Conservation (phyloP, 1,284 basidiomycete species). For the Athelia sp. region DNA sequence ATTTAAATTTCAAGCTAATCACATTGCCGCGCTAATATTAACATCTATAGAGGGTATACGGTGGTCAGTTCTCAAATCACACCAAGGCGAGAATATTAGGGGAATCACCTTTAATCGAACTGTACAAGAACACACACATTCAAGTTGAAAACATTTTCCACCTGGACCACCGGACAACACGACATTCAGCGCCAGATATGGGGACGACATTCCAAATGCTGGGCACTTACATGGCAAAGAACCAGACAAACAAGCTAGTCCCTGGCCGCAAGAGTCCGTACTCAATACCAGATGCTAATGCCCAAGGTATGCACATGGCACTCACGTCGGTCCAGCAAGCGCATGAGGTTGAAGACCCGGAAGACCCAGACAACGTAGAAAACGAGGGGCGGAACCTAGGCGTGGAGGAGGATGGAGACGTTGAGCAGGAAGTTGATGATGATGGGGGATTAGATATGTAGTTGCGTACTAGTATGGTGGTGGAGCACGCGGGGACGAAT, state of each 20-base stretch:
- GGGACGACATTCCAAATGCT: conserved; percentile 15
- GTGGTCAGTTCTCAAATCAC: conserved; percentile 19
- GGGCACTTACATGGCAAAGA: not conserved
- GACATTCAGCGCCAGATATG: conserved; percentile 23
- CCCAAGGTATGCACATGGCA: not conserved
- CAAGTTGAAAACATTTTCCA: conserved; percentile 23
- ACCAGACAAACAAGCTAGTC: not conserved
- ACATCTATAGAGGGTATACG: not conserved
- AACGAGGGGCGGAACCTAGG: not conserved
- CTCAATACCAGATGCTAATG: not conserved
- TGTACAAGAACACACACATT: conserved; percentile 16
- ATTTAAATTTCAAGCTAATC: not conserved
- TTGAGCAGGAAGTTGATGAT: too few species aligned
- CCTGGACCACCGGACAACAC: conserved; percentile 17
- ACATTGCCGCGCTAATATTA: not conserved
- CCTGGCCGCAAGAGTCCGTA: not conserved
- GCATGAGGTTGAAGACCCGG: not conserved
- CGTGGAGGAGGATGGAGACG: too few species aligned
- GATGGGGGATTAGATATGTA: too few species aligned
- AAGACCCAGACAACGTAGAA: not conserved
- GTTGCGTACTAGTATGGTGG: not conserved
- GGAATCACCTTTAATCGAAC: conserved; percentile 26
- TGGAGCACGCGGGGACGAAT: not conserved
- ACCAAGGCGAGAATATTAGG: conserved; percentile 20
- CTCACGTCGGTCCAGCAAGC: not conserved